Evolutionary conservation across 495 filamentous ascomycete species (phyloP).

Genomic region (Hypoxylon perforatum): DNA sequence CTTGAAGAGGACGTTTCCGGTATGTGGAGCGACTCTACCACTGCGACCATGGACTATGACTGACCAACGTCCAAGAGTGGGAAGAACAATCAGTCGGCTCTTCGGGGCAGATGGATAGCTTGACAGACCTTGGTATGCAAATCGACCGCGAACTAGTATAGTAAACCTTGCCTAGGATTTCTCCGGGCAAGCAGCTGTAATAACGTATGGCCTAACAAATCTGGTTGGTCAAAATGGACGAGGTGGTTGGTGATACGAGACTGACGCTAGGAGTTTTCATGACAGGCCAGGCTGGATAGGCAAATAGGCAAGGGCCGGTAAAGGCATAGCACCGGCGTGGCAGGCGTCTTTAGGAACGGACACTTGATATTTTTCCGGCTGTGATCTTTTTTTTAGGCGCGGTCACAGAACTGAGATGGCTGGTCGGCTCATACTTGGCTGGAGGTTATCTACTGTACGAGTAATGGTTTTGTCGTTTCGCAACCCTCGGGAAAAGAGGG

Average conservation of each 20-base stretch:
- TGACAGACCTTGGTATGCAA: conserved; percentile 52
- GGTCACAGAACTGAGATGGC: conserved; percentile 2
- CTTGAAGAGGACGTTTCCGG: conserved; percentile 67
- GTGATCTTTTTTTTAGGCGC: conserved; percentile 19
- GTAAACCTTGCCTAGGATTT: not conserved
- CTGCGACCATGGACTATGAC: conserved; percentile 53
- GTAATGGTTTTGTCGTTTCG: conserved; percentile 28
- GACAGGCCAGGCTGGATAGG: conserved; percentile 32
- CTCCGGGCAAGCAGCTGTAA: not conserved
- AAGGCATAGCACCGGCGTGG: conserved; percentile 40
- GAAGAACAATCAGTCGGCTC: conserved; percentile 57
- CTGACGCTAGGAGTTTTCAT: conserved; percentile 11
- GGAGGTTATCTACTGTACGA: conserved; percentile 17
- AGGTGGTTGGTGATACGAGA: conserved; percentile 15
- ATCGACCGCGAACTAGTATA: conserved; percentile 42
- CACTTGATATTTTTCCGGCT: conserved; percentile 22
- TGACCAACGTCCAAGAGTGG: conserved; percentile 55
- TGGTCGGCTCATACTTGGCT: not conserved
- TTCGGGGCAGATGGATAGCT: conserved; percentile 53
- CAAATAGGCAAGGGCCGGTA: conserved; percentile 24
- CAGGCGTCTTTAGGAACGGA: conserved; percentile 38
- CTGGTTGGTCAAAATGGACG: not conserved
- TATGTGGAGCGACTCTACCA: conserved; percentile 60
- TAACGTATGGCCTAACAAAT: not conserved
- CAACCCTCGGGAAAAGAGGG: conserved; percentile 10